Evolutionary conservation across 2,329 filamentous ascomycete species (phyloP).

Genomic region (Diaporthe sp.): DNA sequence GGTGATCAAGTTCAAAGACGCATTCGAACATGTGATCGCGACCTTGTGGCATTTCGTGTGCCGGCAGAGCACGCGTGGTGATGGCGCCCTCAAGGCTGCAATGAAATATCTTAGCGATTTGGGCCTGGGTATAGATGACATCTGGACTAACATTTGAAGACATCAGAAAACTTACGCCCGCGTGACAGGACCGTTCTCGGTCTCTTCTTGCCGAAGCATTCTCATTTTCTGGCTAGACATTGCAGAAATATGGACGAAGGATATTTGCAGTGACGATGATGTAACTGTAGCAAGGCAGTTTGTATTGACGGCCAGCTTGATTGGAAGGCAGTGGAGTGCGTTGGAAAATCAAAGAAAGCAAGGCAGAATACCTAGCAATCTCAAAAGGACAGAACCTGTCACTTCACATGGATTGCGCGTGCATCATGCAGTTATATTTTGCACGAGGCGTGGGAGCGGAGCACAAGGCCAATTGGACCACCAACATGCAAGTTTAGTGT

Average conservation of each 20-base stretch:
- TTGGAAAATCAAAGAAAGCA: neutral
- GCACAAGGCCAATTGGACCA: neutral
- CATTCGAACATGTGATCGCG: slow-evolving; percentile 21
- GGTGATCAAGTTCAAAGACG: neutral
- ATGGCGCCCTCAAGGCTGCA: slow-evolving; percentile 31
- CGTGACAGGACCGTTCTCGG: slow-evolving; percentile 9
- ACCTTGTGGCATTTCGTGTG: neutral
- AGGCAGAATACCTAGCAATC: neutral
- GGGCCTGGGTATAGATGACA: neutral
- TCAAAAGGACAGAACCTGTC: neutral
- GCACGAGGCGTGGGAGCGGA: neutral
- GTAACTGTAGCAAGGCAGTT: neutral
- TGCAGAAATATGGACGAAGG: neutral
- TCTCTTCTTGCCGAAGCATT: neutral
- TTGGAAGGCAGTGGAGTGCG: neutral
- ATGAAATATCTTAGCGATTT: neutral
- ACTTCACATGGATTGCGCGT: neutral
- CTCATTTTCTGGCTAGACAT: neutral
- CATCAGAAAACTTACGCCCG: neutral
- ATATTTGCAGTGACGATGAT: neutral
- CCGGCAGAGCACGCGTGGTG: neutral
- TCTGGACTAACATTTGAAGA: neutral
- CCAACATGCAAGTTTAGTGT: neutral
- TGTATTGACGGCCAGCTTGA: neutral
- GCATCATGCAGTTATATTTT: neutral